phyloP scores from a whole-genome alignment of 805 yeast genomes.

The baker's yeast (Saccharomyces cerevisiae) region DNA sequence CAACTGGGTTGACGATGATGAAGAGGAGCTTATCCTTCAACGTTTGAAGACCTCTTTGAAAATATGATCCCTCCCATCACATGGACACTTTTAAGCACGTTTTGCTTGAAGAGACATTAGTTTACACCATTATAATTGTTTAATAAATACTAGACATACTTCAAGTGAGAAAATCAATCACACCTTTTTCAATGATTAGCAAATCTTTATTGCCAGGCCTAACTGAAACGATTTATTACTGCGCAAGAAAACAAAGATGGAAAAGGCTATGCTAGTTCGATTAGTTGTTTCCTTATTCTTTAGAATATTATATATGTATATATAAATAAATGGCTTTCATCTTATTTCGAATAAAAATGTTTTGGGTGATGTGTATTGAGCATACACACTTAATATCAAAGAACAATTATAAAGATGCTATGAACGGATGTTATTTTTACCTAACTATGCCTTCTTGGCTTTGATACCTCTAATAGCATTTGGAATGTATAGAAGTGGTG shows the following conservation, averaged over 20 bases:
- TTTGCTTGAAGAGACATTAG: neutral
- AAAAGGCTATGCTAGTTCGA: neutral
- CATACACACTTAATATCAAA: neutral
- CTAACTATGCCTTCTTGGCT: conserved; percentile 27
- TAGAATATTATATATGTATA: neutral
- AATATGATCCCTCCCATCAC: neutral
- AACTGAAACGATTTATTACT: neutral
- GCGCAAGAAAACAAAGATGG: neutral
- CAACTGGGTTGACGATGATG: conserved; percentile 28
- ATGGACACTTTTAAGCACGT: neutral
- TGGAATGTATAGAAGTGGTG: conserved; percentile 60
- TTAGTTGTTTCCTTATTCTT: neutral
- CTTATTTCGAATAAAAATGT: neutral
- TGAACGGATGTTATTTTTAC: neutral
- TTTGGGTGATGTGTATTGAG: neutral
- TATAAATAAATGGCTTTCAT: neutral
- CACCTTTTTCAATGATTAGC: neutral
- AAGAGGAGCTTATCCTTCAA: conserved; percentile 20
- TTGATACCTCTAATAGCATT: conserved; percentile 69
- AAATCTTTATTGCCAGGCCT: neutral
- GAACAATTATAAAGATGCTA: neutral
- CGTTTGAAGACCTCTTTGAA: conserved; percentile 13
- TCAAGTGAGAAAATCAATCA: neutral
- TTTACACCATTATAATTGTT: neutral
- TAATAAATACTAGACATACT: neutral